Conservation (phyloP, 202 grass and related monocot genomes). For the Digitaria exilis region DNA sequence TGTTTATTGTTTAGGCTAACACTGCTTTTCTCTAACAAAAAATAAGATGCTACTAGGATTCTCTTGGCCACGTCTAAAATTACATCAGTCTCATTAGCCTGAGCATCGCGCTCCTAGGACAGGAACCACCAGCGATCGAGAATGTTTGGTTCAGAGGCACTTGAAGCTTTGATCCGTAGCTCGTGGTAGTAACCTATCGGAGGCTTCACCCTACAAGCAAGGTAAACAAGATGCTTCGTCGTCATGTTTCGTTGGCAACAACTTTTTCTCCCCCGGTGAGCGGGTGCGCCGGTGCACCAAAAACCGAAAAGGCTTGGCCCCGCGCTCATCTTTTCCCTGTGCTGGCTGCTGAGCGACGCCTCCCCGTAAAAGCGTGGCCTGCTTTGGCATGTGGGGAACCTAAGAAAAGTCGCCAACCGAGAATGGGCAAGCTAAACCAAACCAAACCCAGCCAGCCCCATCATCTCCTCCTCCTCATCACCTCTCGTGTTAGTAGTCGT, state of each 20-base stretch:
- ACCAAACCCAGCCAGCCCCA: too few species aligned
- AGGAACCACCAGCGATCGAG: too few species aligned
- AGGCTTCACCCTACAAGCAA: not conserved
- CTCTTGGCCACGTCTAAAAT: too few species aligned
- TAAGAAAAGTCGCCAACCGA: not conserved
- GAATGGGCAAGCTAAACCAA: too few species aligned
- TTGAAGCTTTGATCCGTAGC: not conserved
- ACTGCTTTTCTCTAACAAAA: too few species aligned
- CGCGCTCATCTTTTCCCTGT: slow-evolving; percentile 26
- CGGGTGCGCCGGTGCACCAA: not conserved
- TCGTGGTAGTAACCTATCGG: not conserved
- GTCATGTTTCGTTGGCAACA: not conserved
- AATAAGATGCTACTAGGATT: too few species aligned
- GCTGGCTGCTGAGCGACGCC: slow-evolving; percentile 15
- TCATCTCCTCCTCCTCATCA: not conserved
- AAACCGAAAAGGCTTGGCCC: not conserved
- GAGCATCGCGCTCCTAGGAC: too few species aligned
- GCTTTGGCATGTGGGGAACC: slow-evolving; percentile 4
- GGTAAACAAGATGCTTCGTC: slow-evolving; percentile 10
- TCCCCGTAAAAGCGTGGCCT: not conserved
- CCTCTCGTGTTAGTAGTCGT: too few species aligned
- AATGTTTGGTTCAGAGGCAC: too few species aligned
- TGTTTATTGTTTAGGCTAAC: too few species aligned
- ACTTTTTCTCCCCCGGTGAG: not conserved
- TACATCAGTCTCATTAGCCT: too few species aligned